phyloP scores from a whole-genome alignment of 176 grass and related monocot genomes.

The Carex kokanica region DNA sequence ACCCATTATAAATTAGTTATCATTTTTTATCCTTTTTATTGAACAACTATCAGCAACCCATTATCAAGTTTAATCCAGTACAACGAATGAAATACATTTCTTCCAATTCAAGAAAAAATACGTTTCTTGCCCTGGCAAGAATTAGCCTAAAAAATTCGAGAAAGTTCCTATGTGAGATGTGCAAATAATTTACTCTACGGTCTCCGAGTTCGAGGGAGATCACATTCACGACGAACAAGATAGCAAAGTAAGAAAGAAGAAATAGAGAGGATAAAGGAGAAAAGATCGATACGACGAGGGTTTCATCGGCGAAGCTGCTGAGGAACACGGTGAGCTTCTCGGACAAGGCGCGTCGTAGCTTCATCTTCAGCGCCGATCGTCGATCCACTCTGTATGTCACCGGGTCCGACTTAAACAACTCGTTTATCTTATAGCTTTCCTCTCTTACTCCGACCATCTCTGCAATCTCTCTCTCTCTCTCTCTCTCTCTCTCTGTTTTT shows the following conservation, averaged over 20 bases:
- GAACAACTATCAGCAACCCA: not conserved
- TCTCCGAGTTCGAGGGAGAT: not conserved
- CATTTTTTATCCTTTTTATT: not conserved
- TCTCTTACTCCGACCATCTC: constrained; percentile 15
- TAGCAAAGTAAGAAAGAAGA: not conserved
- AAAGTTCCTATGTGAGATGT: not conserved
- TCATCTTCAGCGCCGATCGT: constrained; percentile 21
- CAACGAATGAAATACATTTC: too few relatives aligned
- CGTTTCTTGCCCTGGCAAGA: not conserved
- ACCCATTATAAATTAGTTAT: not conserved
- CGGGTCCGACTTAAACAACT: constrained; percentile 11
- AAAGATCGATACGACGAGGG: constrained; percentile 7
- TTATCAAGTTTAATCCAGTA: not conserved
- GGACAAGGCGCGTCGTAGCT: not conserved
- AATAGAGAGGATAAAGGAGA: not conserved
- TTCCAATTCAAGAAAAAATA: not conserved
- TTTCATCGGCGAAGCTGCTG: not conserved
- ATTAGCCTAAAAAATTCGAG: not conserved
- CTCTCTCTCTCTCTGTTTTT: constrained; percentile 7
- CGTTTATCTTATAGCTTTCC: not conserved
- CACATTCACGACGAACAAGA: not conserved
- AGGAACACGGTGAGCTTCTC: constrained; percentile 9
- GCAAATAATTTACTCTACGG: not conserved
- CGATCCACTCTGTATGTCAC: constrained; percentile 22
- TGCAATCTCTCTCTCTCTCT: constrained; percentile 8